A percentile compares a stretch with the other conserved stretches of the same genome.
Evolutionary conservation across 192 early-diverging fungal species (phyloP).

Genomic region (Podila minutissima): DNA sequence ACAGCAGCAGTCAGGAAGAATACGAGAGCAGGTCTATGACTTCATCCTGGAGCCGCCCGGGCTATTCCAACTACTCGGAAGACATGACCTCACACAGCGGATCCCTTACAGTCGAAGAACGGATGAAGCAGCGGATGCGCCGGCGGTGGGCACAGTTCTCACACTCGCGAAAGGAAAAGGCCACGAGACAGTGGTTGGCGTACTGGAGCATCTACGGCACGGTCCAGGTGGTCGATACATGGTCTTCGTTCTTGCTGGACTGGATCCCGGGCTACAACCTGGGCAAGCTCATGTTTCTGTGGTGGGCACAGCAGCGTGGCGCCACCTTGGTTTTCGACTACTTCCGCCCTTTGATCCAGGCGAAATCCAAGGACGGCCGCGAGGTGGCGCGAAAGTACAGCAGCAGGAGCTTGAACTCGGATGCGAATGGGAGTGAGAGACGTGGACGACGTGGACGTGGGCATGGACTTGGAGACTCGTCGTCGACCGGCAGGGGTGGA

Average conservation of each 20-base stretch:
- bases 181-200: slow-evolving; percentile 61
- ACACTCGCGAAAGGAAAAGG: slow-evolving; percentile 47
- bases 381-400: slow-evolving; percentile 40
- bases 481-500: not conserved
- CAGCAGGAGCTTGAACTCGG: slow-evolving; percentile 26
- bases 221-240: slow-evolving; percentile 65
- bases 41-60: slow-evolving; percentile 36
- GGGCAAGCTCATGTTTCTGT: slow-evolving; percentile 60
- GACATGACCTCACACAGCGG: slow-evolving; percentile 18
- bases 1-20: slow-evolving; percentile 45
- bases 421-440: slow-evolving; percentile 10
- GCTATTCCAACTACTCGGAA: slow-evolving; percentile 41
- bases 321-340: slow-evolving; percentile 60
- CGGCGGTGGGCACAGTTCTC: slow-evolving; percentile 33
- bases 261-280: slow-evolving; percentile 63
- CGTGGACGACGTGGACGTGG: slow-evolving; percentile 8
- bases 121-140: slow-evolving; percentile 38
- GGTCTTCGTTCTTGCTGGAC: slow-evolving; percentile 51
- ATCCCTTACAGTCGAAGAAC: slow-evolving; percentile 24
- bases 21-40: slow-evolving; percentile 6
- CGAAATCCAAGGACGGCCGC: slow-evolving; percentile 49
- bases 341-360: slow-evolving; percentile 46
- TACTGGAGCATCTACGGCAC: slow-evolving; percentile 70
- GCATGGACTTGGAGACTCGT: not conserved
- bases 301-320: slow-evolving; percentile 69